Percentiles rank a stretch among this genome's conserved stretches.
Evolutionary conservation across 495 filamentous ascomycete genomes (phyloP).

Genomic region (Aspergillus sparsus): DNA sequence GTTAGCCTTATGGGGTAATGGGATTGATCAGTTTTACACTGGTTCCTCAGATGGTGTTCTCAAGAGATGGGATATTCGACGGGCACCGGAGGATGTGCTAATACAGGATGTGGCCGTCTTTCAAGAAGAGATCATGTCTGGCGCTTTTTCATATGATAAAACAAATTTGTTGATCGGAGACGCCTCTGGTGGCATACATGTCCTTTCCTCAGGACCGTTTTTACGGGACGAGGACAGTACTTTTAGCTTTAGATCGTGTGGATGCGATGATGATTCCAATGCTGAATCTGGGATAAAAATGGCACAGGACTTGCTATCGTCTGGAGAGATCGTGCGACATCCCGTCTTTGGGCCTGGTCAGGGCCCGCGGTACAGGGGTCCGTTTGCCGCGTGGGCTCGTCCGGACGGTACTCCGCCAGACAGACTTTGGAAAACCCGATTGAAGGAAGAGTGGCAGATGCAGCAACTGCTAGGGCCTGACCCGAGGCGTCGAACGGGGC

Average conservation of each 20-base stretch:
- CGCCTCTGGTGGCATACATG: slow-evolving; percentile 68
- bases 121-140: slow-evolving; percentile 54
- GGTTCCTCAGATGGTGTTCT: slow-evolving; percentile 86
- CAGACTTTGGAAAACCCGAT: slow-evolving; percentile 21
- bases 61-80: slow-evolving; percentile 79
- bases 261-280: slow-evolving; percentile 22
- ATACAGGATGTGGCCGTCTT: slow-evolving; percentile 60
- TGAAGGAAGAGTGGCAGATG: slow-evolving; percentile 26
- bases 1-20: slow-evolving; percentile 75
- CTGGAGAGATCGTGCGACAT: slow-evolving; percentile 42
- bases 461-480: slow-evolving; percentile 36
- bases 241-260: slow-evolving; percentile 28
- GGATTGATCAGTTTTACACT: slow-evolving; percentile 74
- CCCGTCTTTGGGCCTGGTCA: slow-evolving; percentile 46
- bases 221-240: slow-evolving; percentile 21
- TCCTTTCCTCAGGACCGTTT: slow-evolving; percentile 54
- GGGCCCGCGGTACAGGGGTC: slow-evolving; percentile 47
- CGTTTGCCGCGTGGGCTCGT: slow-evolving; percentile 48
- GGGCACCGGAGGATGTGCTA: slow-evolving; percentile 58
- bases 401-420: slow-evolving; percentile 21
- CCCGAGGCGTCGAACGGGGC: slow-evolving; percentile 23
- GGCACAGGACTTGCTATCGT: slow-evolving; percentile 33
- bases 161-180: slow-evolving; percentile 74
- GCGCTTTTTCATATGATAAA: slow-evolving; percentile 72
- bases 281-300: slow-evolving; percentile 29